Base-by-base conservation (phyloP, 2,329 filamentous ascomycete species). In the Fusarium pininemorale region DNA sequence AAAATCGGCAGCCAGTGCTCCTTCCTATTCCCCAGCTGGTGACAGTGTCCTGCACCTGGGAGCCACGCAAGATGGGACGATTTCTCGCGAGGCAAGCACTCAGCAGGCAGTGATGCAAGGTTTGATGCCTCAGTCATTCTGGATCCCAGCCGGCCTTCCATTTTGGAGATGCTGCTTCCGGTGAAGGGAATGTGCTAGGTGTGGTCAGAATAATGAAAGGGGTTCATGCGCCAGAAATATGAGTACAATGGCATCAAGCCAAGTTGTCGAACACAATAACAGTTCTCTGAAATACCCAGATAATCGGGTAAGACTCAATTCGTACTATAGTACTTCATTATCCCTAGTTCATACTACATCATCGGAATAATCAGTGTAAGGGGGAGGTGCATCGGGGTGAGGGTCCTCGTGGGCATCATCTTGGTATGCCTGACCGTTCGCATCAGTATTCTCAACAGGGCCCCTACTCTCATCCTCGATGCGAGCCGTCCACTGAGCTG, bases 401-500 rank as follows among this genome's bases (percentile, higher is more conserved):
- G 62, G 54, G n/a, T 76, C 73, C 38, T 73, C 72, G 8, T 69
- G 60, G 24, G 59, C 20, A 64, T 58, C 4, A 12, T 74, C 70
- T 10, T 65, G 62, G 22, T 53, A 53, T 15, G 63, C 41, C 5
- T 71, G 48, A 30, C 59, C 61, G 15, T 73, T 58, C 6, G 71
- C 37, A 55, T 58, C 63, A 35, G 41, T 58, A 37, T 74, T 60
- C 8, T 55, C 70, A 44, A 44, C 62, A 35, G 65, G 56, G 28
- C 75, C 75, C 55, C 81, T 80, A 35, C 77, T 83, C 75, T 89
- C 85, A 61, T 90, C 86, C 82, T 98, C 95, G 57, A 98, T 84
- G 73, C 92, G 90, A 5, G 91, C 91, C 5, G 91, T 94, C 95
- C 96, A 98, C 41, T 98, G 84, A 3, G 94, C 96, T 48, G 94